A percentile compares a stretch with the other conserved stretches of the same genome.
These are phyloP conservation scores for Hortiboletus rubellus DNA, from an alignment of 1,284 basidiomycete species.

Conservation along the genomic window DNA sequence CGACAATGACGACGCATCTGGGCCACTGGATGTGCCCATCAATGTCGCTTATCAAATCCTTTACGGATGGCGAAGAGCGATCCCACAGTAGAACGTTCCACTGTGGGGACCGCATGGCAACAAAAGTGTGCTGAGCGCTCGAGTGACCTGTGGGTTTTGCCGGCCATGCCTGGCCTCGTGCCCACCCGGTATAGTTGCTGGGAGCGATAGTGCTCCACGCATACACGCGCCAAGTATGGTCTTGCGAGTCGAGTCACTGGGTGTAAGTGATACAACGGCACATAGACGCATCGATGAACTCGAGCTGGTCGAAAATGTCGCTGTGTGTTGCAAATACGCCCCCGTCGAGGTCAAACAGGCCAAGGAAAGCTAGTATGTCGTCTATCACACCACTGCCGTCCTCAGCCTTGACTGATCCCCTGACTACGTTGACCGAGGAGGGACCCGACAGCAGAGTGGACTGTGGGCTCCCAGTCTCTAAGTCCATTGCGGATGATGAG, in stretches of 20 bases:
- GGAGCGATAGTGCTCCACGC: constrained; percentile 74
- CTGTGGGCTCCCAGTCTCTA: constrained; percentile 84
- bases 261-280: not conserved
- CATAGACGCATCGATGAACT: constrained; percentile 65
- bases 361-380: constrained; percentile 49
- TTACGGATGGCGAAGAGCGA: too few species aligned
- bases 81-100: too few species aligned
- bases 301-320: constrained; percentile 63
- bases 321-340: constrained; percentile 57
- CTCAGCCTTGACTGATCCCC: constrained; percentile 44
- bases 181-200: constrained; percentile 50
- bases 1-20: too few species aligned
- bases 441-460: constrained; percentile 77
- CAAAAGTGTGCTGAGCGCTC: too few species aligned
- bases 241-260: constrained; percentile 37
- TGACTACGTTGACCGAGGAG: constrained; percentile 78
- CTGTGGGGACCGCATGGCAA: too few species aligned
- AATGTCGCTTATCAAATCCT: too few species aligned
- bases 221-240: constrained; percentile 81
- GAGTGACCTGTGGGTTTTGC: too few species aligned
- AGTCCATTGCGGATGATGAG: constrained; percentile 79
- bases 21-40: too few species aligned
- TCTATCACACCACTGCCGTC: constrained; percentile 46
- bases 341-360: constrained; percentile 61
- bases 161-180: too few species aligned